Conservation (phyloP, 495 filamentous ascomycete genomes). For the Tuber borchii region DNA sequence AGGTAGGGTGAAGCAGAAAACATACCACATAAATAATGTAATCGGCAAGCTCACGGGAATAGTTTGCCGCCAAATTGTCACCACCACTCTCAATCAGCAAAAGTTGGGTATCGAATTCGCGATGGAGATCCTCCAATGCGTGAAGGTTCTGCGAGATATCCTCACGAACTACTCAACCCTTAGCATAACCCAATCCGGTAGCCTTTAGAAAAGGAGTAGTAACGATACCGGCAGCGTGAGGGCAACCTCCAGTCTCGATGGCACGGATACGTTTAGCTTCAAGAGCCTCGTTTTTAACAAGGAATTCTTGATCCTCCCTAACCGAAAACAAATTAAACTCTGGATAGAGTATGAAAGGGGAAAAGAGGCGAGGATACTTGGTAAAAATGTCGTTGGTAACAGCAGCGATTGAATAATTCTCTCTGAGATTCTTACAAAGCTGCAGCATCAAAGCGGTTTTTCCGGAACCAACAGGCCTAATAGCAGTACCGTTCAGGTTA, state of each 20-base stretch:
- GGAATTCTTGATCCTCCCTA: slow-evolving; percentile 94
- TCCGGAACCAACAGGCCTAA: slow-evolving; percentile 89
- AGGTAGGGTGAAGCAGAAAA: not conserved
- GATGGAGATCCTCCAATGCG: slow-evolving; percentile 80
- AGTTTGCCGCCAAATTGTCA: slow-evolving; percentile 96
- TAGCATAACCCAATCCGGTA: not conserved
- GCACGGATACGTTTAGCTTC: slow-evolving; percentile 76
- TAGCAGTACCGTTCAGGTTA: not conserved
- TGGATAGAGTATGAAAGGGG: not conserved
- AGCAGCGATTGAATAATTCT: slow-evolving; percentile 75
- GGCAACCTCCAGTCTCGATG: slow-evolving; percentile 96
- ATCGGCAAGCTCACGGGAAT: slow-evolving; percentile 85
- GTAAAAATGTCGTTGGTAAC: slow-evolving; percentile 99
- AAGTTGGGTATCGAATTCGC: slow-evolving; percentile 61
- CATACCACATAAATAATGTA: slow-evolving; percentile 86
- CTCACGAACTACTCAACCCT: slow-evolving; percentile 62
- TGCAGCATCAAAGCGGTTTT: slow-evolving; percentile 95
- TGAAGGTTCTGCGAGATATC: slow-evolving; percentile 91
- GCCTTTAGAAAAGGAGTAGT: no score
- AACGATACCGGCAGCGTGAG: slow-evolving; percentile 65
- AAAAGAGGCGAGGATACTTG: slow-evolving; percentile 43
- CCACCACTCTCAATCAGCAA: slow-evolving; percentile 90
- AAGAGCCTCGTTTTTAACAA: slow-evolving; percentile 76
- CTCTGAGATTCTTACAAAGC: slow-evolving; percentile 71
- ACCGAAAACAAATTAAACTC: slow-evolving; percentile 15